Base-by-base conservation (phyloP, 129 eudicot species). In the Apium graveolens region DNA sequence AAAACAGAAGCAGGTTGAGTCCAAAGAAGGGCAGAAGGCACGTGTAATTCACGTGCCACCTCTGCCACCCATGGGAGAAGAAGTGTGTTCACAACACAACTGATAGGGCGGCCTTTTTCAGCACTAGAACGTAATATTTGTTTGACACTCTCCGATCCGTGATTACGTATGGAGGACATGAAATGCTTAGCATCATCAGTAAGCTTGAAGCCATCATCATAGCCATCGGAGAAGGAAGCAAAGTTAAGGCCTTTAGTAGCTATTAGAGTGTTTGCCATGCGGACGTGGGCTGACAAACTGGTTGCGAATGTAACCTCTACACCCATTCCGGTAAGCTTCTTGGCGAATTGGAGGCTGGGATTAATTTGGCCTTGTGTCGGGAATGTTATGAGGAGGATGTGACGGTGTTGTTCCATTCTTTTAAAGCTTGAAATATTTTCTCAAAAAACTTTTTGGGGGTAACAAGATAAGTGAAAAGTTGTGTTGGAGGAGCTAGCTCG, bases 21-120 rank as follows among this genome's bases (percentile, higher is more conserved):
- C 92, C 96, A 90, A 17, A 90, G 84, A 11, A 86, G 82, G 0
- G 86, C 81, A 3, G 86, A 79, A 2, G 91, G 86, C 29, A 90
- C 46, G 70, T 79, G 71, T 11, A 48, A 13, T 10, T 77, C 84
- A 41, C 81, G 80, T 8, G 88, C 89, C 79, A 88, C 90, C 76
- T 80, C 76, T 0, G 80, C 81, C 0, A 76, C 90, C 96, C 96
- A 90, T 0, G 91, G 86, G 68, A 90, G 75, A 8, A 87, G 84
- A 37, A 80, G 44, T 42, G 83, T n/a, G n/a, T n/a, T n/a, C n/a
- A n/a, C n/a, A n/a, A n/a, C n/a, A n/a, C n/a, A n/a, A n/a, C n/a
- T n/a, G 10, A 71, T 5, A 38, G 75, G 75, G 3, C 32, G 18
- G 32, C 75, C 75, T 38, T 71, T 39, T 71, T 71, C 75, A 7